Conservation (phyloP, 73 alveolate species). For the Paramecium pentaurelia region DNA sequence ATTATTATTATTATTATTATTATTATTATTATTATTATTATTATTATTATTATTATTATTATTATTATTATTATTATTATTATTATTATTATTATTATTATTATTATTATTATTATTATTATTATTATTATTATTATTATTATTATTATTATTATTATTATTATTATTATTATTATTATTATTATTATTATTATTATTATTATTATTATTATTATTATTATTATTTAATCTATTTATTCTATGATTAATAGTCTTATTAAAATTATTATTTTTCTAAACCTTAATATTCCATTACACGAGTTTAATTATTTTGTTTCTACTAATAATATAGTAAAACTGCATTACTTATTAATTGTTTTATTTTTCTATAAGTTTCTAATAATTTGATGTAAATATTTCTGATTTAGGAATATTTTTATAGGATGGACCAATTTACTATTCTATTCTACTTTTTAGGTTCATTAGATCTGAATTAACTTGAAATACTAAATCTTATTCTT, state of each 20-base stretch:
- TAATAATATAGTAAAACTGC: not conserved
- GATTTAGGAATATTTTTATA: not conserved
- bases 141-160: not conserved
- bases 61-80: too few relatives aligned
- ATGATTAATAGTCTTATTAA: not conserved
- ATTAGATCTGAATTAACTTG: not conserved
- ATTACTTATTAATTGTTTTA: not conserved
- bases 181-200: too few relatives aligned
- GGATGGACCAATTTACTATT: not conserved
- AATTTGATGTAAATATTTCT: not conserved
- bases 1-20: too few relatives aligned
- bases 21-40: not conserved
- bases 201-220: too few relatives aligned
- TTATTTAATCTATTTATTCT: not conserved
- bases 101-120: too few relatives aligned
- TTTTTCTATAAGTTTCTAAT: not conserved
- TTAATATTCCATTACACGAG: not conserved
- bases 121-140: too few relatives aligned
- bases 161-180: not conserved
- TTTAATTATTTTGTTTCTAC: not conserved
- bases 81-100: not conserved
- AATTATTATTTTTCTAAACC: not conserved
- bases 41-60: too few relatives aligned
- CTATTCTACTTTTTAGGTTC: not conserved
- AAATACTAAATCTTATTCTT: not conserved